Base-by-base conservation (phyloP, 177 flowering plant species). In the Vitis hybrid region DNA sequence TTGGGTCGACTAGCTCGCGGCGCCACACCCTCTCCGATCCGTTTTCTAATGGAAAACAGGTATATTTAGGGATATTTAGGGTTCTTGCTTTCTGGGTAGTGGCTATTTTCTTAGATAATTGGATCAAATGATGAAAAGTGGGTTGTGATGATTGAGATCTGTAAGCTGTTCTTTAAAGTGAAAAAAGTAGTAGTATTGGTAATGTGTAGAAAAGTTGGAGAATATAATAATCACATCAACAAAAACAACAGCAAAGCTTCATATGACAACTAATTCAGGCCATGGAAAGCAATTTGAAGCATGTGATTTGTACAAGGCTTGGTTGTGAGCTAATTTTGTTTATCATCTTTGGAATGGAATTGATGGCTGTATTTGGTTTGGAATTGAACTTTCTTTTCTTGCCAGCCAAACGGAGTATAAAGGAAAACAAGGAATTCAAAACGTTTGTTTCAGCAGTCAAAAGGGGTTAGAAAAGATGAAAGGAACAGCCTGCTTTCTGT, bases 1-100 rank as follows among this genome's bases (percentile, higher is more conserved):
- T 91, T 21, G 97, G 93, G 64, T 87, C 93, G 6, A 87, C 97
- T 6, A 88, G 91, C 73, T 85, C 93, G 63, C 72, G 93, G 63
- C 80, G 92, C 60, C 81, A 71, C 67, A 79, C 68, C 30, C 82
- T 72, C 52, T 62, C 91, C 27, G 94, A 89, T 67, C 74, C 91
- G 7, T 67, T 88, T 40, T 70, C 93, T 35, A 85, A 76, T 69
- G 81, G 71, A 18, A 81, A 80, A 64, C 80, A 81, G 83, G 82
- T 81, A 64, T 52, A 2, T 40, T 16, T 50, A 4, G 21, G 52
- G 2, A 2, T 49, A 11, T 49, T 54, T 60, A 35, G 46, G 46
- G 46, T n/a, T 13, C 35, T 63, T 24, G 56, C 18, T 48, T 11
- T 10, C 16, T 52, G 10, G 3, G 11, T 8, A 27, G 12, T 67